Base-by-base conservation (phyloP, 495 filamentous ascomycete species). In the Sabuloglossum arenarium region DNA sequence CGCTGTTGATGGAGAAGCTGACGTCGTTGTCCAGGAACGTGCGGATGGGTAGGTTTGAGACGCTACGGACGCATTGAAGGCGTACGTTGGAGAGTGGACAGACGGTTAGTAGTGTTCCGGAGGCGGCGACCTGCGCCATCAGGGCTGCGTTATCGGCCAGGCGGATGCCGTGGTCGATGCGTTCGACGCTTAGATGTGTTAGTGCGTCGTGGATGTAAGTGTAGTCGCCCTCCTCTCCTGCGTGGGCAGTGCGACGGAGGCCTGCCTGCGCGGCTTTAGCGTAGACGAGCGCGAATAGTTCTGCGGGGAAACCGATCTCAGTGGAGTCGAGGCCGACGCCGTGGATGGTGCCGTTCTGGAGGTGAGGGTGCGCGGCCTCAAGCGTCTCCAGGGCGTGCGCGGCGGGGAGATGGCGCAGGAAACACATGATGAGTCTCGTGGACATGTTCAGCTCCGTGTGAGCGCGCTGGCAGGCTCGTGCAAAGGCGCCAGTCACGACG, bases 11-110 rank as follows among this genome's bases (percentile, higher is more conserved):
- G 10, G 78, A 79, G 59, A 85, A 84, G 62, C 68, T 74, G 30
- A 85, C 78, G 0, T 80, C 81, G 2, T 69, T 70, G 62, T 82
- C 78, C 49, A 88, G 60, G 60, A 86, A 83, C 49, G 60, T 69
- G 25, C 81, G 69, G 32, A 88, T 72, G 0, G 85, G 84, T 11
- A 85, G 66, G 31, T 84, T 69, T 9, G 65, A 64, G 12, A 88
- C 68, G 23, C 67, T 67, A 24, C 66, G 50, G 2, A 85, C 78
- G 58, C 77, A 81, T 32, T 71, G 68, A 57, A 89, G 61, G 58
- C 72, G 70, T 6, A 86, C 78, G 69, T 89, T 89, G 55, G 80
- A 85, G 12, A 87, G 60, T 11, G 85, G 85, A 61, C 84, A 89
- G 30, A 85, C 70, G 0, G 82, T 85, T 28, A 89, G 60, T 59